Evolutionary conservation across 164 flowering plant species (phyloP).

Genomic region (Berberis vulgaris): DNA sequence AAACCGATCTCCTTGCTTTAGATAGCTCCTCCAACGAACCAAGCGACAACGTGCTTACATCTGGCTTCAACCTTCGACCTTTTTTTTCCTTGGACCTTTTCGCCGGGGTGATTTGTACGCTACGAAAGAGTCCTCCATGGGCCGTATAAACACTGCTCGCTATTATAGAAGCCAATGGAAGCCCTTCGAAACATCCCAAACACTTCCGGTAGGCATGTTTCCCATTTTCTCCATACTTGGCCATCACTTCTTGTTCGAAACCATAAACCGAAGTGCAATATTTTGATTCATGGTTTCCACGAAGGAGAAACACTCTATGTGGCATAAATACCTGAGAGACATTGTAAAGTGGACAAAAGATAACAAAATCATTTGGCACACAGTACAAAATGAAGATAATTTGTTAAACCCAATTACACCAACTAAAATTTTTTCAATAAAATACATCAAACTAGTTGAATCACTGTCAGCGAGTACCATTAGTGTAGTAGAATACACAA

Average conservation of each 20-base stretch:
- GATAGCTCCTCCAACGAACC: conserved; percentile 84
- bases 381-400: no score
- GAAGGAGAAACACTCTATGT: conserved; percentile 70
- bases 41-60: conserved; percentile 33
- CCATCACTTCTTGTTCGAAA: conserved; percentile 87
- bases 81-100: conserved; percentile 72
- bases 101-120: conserved; percentile 32
- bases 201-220: conserved; percentile 87
- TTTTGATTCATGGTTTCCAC: conserved; percentile 97
- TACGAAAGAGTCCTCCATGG: conserved; percentile 96
- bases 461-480: no score
- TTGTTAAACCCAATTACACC: no score
- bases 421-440: no score
- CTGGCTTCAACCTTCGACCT: conserved; percentile 40
- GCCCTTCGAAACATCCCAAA: conserved; percentile 92
- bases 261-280: conserved; percentile 98
- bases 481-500: no score
- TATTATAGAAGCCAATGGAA: conserved; percentile 85
- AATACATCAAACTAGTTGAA: no score
- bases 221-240: conserved; percentile 75
- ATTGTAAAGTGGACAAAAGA: not conserved
- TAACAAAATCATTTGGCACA: not conserved
- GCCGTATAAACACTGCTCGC: conserved; percentile 82
- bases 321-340: conserved; percentile 62
- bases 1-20: conserved; percentile 84